phyloP scores from a whole-genome alignment of 768 basidiomycete genomes.

The Termitomyces eurrhizus region DNA sequence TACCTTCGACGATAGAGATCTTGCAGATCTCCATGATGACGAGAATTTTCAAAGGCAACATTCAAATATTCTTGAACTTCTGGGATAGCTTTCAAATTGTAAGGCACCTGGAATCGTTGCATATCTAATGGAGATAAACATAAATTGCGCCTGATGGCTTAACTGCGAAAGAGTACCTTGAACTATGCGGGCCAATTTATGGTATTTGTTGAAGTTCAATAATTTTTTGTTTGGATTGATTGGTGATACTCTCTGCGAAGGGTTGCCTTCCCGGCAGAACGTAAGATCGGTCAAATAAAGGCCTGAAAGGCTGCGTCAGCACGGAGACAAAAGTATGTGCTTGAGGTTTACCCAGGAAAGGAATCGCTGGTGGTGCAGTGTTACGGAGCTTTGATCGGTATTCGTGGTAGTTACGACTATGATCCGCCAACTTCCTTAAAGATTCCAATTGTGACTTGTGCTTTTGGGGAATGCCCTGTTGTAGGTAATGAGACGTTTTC shows the following conservation, averaged over 20 bases:
- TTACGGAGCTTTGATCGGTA: constrained; percentile 86
- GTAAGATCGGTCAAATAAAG: constrained; percentile 90
- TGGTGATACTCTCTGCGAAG: constrained; percentile 78
- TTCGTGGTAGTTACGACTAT: constrained; percentile 85
- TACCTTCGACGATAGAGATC: constrained; percentile 86
- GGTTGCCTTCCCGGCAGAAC: constrained; percentile 94
- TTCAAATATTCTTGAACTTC: constrained; percentile 84
- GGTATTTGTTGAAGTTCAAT: constrained; percentile 96
- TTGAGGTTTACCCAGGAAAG: constrained; percentile 77
- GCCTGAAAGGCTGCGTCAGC: constrained; percentile 36
- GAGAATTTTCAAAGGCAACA: constrained; percentile 69
- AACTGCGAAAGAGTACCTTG: constrained; percentile 49
- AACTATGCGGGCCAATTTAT: constrained; percentile 82
- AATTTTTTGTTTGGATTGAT: constrained; percentile 71
- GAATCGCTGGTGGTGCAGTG: constrained; percentile 88
- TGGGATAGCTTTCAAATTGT: constrained; percentile 82
- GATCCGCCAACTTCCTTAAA: constrained; percentile 84
- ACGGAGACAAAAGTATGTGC: constrained; percentile 8
- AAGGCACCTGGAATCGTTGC: constrained; percentile 87
- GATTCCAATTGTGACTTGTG: constrained; percentile 74
- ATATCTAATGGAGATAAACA: constrained; percentile 52
- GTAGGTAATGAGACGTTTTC: background rate
- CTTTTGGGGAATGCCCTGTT: constrained; percentile 80
- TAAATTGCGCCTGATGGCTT: background rate
- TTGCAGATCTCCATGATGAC: constrained; percentile 76